Conservation (phyloP, 345 rosid genomes). For the Sisymbrium altissimum region DNA sequence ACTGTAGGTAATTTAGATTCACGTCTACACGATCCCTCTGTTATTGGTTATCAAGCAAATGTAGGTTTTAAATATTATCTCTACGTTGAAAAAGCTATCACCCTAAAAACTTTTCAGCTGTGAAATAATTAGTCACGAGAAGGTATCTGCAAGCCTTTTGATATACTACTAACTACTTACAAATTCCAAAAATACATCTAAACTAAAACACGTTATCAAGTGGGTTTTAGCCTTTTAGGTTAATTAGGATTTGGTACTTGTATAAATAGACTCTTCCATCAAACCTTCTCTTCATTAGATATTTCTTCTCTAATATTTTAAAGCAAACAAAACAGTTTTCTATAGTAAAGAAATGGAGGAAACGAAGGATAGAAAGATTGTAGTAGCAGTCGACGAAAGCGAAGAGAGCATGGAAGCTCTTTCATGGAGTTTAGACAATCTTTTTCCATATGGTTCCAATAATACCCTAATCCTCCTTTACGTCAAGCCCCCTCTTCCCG, state of each 20-base stretch:
- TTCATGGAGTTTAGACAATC: constrained; percentile 69
- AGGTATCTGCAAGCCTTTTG: neutral
- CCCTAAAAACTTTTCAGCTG: neutral
- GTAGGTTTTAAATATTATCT: neutral
- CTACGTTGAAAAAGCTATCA: neutral
- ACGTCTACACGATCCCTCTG: neutral
- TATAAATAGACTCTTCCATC: constrained; percentile 18
- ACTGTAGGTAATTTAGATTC: neutral
- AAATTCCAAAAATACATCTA: neutral
- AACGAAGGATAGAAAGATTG: constrained; percentile 44
- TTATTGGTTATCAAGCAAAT: neutral
- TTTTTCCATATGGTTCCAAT: constrained; percentile 40
- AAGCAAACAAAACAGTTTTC: neutral
- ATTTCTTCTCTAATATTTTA: constrained; percentile 6
- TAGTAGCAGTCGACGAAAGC: constrained; percentile 88
- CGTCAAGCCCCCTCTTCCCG: constrained; percentile 72
- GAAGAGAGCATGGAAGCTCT: constrained; percentile 93
- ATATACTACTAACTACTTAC: neutral
- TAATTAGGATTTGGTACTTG: neutral
- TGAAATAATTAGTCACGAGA: neutral
- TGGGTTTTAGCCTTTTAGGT: constrained; percentile 8
- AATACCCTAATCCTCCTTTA: constrained; percentile 64
- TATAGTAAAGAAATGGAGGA: constrained; percentile 15
- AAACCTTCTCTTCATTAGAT: constrained; percentile 1
- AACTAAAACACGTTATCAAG: constrained; percentile 5